Percentiles rank a stretch among this genome's conserved stretches.
Conservation (phyloP, 345 rosid species). For the Bruguiera parviflora region DNA sequence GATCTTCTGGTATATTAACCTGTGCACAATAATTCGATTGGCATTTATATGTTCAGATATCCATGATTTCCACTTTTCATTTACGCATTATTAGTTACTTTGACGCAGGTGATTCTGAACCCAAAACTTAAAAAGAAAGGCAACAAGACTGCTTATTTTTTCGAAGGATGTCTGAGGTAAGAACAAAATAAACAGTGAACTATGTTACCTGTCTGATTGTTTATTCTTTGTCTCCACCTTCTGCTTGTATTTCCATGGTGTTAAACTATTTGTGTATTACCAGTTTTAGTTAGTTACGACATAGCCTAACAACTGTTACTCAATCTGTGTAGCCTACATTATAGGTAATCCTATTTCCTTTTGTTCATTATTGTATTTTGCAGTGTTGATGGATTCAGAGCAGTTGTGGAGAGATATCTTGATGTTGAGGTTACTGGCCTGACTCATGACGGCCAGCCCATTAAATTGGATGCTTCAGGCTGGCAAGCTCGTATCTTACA, state of each 20-base stretch:
- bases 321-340: not conserved
- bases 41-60: conserved; percentile 3
- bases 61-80: conserved; percentile 15
- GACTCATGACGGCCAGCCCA: conserved; percentile 52
- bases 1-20: conserved; percentile 67
- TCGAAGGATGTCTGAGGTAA: conserved; percentile 84
- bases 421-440: conserved; percentile 83
- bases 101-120: conserved; percentile 80
- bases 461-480: conserved; percentile 76
- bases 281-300: not conserved
- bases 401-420: conserved; percentile 67
- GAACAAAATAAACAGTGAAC: conserved; percentile 1
- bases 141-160: conserved; percentile 63
- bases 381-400: conserved; percentile 89
- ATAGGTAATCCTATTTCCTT: conserved; percentile 1
- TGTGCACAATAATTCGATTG: not conserved
- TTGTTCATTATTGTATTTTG: not conserved
- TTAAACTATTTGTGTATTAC: not conserved
- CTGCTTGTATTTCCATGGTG: not conserved
- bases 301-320: not conserved
- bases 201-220: not conserved
- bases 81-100: conserved; percentile 27
- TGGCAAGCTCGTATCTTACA: conserved; percentile 93
- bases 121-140: conserved; percentile 63
- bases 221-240: not conserved